Evolutionary conservation across 1,139 yeast species (phyloP).

Genomic region (Chernovozyma aurita): DNA sequence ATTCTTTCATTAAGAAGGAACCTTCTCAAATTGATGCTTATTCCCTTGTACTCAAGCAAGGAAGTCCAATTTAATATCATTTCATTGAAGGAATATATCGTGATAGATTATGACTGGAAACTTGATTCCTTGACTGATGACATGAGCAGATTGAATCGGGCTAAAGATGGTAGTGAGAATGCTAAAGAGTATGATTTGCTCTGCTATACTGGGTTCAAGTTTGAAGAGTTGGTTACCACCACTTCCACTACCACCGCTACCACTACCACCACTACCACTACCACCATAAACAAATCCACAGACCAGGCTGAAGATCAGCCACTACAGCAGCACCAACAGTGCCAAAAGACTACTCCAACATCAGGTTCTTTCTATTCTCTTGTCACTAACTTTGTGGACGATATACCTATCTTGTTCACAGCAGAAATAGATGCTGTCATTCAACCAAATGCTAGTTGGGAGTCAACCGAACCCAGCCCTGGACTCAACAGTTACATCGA

Average conservation of each 20-base stretch:
- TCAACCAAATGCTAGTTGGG: too few relatives aligned
- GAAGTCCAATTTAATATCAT: conserved; percentile 16
- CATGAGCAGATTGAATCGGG: conserved; percentile 2
- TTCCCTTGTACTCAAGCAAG: conserved; percentile 16
- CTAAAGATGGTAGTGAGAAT: too few relatives aligned
- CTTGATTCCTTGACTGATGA: conserved; percentile 6
- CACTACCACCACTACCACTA: not conserved
- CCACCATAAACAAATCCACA: too few relatives aligned
- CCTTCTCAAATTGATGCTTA: conserved; percentile 15
- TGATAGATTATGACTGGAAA: conserved; percentile 20
- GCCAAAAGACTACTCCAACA: too few relatives aligned
- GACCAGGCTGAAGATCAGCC: too few relatives aligned
- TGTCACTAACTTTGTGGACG: too few relatives aligned
- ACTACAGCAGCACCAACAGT: too few relatives aligned
- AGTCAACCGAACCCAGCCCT: too few relatives aligned
- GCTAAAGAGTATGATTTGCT: conserved; percentile 7
- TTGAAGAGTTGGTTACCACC: conserved; percentile 19
- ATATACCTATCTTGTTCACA: conserved; percentile 14
- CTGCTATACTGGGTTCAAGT: conserved; percentile 20
- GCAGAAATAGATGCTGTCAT: conserved; percentile 23
- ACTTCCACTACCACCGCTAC: not conserved
- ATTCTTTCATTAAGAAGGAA: conserved; percentile 19
- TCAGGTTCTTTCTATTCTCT: too few relatives aligned
- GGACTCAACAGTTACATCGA: conserved; percentile 18
- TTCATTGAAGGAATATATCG: conserved; percentile 17